Conservation (phyloP, 768 basidiomycete species). For the Pholiota microspora region DNA sequence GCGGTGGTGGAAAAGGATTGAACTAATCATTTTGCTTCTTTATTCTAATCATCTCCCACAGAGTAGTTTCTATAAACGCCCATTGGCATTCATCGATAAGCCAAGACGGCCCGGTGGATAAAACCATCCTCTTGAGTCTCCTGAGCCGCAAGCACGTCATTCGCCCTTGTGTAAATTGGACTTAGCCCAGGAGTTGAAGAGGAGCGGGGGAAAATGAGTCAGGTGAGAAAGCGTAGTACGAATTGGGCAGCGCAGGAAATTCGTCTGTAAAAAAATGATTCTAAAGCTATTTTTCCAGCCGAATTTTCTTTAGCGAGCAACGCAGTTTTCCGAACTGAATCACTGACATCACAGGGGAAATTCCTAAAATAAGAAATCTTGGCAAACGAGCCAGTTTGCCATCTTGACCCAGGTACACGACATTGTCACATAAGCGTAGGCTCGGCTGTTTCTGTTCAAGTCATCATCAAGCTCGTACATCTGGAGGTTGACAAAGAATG, state of each 20-base stretch:
- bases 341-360: slow-evolving; percentile 4
- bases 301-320: background rate
- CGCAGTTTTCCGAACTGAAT: background rate
- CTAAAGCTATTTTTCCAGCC: background rate
- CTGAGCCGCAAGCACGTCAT: background rate
- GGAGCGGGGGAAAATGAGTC: too few relatives aligned
- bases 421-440: background rate
- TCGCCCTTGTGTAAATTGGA: too few relatives aligned
- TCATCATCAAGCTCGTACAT: background rate
- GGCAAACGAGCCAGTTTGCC: background rate
- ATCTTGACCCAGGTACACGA: background rate
- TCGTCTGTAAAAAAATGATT: too few relatives aligned
- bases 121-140: slow-evolving; percentile 1
- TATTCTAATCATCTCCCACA: slow-evolving; percentile 1
- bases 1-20: background rate
- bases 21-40: background rate
- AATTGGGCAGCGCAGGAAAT: too few relatives aligned
- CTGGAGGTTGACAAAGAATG: background rate
- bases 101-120: slow-evolving; percentile 2
- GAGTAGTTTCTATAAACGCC: slow-evolving; percentile 6
- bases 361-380: background rate
- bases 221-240: too few relatives aligned
- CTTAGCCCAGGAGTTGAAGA: too few relatives aligned
- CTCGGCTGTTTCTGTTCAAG: background rate
- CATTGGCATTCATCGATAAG: slow-evolving; percentile 16